These are phyloP conservation scores for Xylariaceae sp. DNA, from an alignment of 2,329 filamentous ascomycete genomes.

Conservation along the genomic window DNA sequence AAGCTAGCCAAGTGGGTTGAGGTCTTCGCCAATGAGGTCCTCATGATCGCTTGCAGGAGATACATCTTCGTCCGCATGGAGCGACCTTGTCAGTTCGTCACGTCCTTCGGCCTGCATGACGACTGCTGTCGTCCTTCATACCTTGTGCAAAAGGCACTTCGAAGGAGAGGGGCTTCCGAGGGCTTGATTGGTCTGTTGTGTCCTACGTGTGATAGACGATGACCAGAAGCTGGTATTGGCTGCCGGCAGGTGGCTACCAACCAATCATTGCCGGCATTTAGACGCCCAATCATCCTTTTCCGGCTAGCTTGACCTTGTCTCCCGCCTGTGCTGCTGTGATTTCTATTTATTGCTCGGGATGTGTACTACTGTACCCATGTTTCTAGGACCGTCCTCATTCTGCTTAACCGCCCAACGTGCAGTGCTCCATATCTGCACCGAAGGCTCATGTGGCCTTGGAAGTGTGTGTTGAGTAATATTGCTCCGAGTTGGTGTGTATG, in stretches of 20 bases:
- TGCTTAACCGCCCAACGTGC: constrained; percentile 47
- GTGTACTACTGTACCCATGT: constrained; percentile 26
- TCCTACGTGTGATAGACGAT: constrained; percentile 39
- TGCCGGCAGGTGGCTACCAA: constrained; percentile 34
- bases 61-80: constrained; percentile 22
- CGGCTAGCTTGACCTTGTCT: constrained; percentile 36
- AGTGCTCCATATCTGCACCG: constrained; percentile 38
- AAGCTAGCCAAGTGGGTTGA: constrained; percentile 24
- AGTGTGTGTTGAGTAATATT: constrained; percentile 30
- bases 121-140: constrained; percentile 13
- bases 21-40: constrained; percentile 23
- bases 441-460: constrained; percentile 30
- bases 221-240: constrained; percentile 36
- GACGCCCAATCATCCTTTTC: constrained; percentile 42
- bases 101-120: constrained; percentile 5
- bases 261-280: constrained; percentile 41
- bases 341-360: constrained; percentile 30
- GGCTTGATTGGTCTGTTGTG: constrained; percentile 26
- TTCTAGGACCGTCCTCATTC: constrained; percentile 29
- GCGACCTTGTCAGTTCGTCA: constrained; percentile 23
- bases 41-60: constrained; percentile 30
- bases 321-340: constrained; percentile 20
- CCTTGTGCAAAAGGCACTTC: constrained; percentile 6
- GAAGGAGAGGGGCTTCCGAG: constrained; percentile 9
- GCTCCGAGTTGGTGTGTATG: constrained; percentile 27